phyloP scores from a whole-genome alignment of 768 basidiomycete genomes.

The Ramaria sp. region DNA sequence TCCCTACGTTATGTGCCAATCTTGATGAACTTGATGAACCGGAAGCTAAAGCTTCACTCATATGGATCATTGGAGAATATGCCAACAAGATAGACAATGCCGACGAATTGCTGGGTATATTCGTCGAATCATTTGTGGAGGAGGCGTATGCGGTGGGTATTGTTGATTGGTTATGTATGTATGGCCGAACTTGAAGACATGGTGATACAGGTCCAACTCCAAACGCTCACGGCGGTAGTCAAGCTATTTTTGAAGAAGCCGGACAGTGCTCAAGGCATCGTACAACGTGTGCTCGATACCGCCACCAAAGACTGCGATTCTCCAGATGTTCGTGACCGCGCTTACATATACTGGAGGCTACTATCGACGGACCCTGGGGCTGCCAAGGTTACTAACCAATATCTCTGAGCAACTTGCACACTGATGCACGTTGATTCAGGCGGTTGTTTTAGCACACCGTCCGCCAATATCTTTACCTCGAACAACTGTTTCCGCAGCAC shows the following conservation, averaged over 20 bases:
- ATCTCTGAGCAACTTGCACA: constrained; percentile 1
- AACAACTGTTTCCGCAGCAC: constrained; percentile 77
- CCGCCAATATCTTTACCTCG: constrained; percentile 91
- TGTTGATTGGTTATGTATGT: not conserved
- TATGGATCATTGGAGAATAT: constrained; percentile 99
- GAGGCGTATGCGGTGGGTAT: constrained; percentile 76
- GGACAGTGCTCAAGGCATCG: constrained; percentile 83
- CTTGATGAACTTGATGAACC: constrained; percentile 97
- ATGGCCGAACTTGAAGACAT: not conserved
- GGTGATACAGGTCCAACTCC: constrained; percentile 40
- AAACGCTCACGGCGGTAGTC: constrained; percentile 89
- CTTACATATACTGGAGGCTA: constrained; percentile 97
- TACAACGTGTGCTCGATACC: constrained; percentile 84
- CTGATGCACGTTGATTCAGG: constrained; percentile 26
- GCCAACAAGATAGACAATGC: constrained; percentile 97
- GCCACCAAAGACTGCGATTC: constrained; percentile 97
- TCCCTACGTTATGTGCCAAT: constrained; percentile 88
- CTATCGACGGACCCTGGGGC: constrained; percentile 91
- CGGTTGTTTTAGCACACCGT: constrained; percentile 81
- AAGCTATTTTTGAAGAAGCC: constrained; percentile 95
- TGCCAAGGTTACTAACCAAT: constrained; percentile 55
- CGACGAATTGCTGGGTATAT: constrained; percentile 80
- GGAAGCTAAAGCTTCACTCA: constrained; percentile 93
- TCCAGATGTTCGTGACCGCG: constrained; percentile 91
- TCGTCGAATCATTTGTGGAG: constrained; percentile 88